These are phyloP conservation scores for Exophiala aquamarina DNA, from an alignment of 2,329 filamentous ascomycete species.

Conservation along the genomic window DNA sequence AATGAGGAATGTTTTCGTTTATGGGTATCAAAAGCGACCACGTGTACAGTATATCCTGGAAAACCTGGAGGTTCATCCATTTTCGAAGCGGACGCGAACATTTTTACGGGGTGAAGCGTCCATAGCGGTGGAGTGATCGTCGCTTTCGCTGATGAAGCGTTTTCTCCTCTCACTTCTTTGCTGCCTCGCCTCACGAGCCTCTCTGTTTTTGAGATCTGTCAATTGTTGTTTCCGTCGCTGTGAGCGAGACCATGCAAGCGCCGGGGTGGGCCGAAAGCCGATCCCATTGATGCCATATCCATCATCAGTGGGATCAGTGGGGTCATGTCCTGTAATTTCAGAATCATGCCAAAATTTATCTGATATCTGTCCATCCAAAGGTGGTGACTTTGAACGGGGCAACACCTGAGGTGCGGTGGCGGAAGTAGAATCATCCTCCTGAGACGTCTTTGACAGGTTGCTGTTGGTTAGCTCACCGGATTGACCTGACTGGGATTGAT, in stretches of 20 bases:
- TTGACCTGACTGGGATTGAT: neutral
- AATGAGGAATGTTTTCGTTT: too few relatives aligned
- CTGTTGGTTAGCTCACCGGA: neutral
- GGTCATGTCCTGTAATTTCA: conserved; percentile 63
- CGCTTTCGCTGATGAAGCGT: conserved; percentile 14
- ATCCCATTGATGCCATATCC: conserved; percentile 65
- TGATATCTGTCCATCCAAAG: conserved; percentile 28
- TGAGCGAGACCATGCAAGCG: conserved; percentile 56
- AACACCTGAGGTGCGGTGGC: neutral
- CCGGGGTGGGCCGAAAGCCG: conserved; percentile 62
- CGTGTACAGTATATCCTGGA: too few relatives aligned
- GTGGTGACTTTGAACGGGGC: conserved; percentile 33
- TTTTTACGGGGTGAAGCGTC: conserved; percentile 27
- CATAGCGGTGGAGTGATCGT: conserved; percentile 8
- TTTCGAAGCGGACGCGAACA: conserved; percentile 20
- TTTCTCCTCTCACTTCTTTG: conserved; percentile 54
- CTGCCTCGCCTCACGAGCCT: conserved; percentile 59
- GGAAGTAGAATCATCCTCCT: neutral
- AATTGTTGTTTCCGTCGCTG: conserved; percentile 60
- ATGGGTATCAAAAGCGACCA: too few relatives aligned
- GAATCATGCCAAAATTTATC: conserved; percentile 55
- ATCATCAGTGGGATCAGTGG: conserved; percentile 58
- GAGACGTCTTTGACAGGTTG: neutral
- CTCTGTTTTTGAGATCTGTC: conserved; percentile 58
- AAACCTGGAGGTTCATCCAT: conserved; percentile 12